phyloP scores from a whole-genome alignment of 225 moss, liverwort and hornwort species.

The Antitrichia curtipendula region DNA sequence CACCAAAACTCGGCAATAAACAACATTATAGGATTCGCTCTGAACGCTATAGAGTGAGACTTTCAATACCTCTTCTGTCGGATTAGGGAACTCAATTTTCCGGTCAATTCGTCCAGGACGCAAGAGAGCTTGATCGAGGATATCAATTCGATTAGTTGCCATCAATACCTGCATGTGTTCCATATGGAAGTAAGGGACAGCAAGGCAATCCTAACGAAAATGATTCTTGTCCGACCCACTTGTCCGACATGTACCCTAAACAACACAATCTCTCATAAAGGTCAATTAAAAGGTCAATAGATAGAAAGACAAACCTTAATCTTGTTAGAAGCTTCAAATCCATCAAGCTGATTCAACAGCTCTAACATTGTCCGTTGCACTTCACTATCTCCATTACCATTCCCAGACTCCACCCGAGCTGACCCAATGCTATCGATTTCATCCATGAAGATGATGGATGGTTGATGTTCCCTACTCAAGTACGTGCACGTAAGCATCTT shows the following conservation, averaged over 20 bases:
- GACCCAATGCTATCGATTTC: constrained; percentile 99
- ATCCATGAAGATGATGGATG: constrained; percentile 99
- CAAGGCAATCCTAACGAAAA: not conserved
- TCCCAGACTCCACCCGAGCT: constrained; percentile 98
- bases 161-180: constrained; percentile 64
- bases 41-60: not conserved
- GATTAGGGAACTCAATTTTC: constrained; percentile 97
- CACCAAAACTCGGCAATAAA: not conserved
- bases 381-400: constrained; percentile 98
- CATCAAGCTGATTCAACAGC: constrained; percentile 94
- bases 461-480: constrained; percentile 71
- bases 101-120: constrained; percentile 92
- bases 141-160: constrained; percentile 98
- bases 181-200: not conserved
- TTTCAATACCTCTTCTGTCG: constrained; percentile 74
- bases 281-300: not conserved
- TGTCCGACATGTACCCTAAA: not conserved
- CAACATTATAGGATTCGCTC: not conserved
- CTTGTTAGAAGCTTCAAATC: constrained; percentile 98
- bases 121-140: constrained; percentile 87
- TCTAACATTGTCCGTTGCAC: constrained; percentile 98
- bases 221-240: not conserved
- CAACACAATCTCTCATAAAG: not conserved
- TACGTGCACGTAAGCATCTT: not conserved
- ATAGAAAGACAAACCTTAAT: constrained; percentile 54